Evolutionary conservation across 1,284 basidiomycete species (phyloP).

Genomic region (Schizophyllum commune): DNA sequence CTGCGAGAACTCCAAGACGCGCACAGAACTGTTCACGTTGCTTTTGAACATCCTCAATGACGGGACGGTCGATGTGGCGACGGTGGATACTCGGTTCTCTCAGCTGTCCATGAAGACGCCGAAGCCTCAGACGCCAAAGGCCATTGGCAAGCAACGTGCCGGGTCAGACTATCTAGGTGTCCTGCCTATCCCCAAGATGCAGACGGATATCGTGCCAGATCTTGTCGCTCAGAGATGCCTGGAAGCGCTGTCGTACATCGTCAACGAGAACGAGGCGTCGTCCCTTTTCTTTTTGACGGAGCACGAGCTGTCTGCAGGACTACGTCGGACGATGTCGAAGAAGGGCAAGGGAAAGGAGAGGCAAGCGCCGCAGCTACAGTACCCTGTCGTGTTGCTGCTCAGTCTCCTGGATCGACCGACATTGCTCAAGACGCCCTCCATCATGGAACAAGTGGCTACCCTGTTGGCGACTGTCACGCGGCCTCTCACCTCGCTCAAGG

Average conservation of each 20-base stretch:
- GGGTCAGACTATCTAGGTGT: conserved; percentile 44
- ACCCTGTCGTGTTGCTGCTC: conserved; percentile 84
- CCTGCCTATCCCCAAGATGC: conserved; percentile 53
- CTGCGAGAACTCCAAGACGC: conserved; percentile 91
- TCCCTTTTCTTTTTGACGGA: conserved; percentile 92
- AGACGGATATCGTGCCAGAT: conserved; percentile 82
- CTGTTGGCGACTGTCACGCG: conserved; percentile 83
- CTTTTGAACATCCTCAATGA: conserved; percentile 91
- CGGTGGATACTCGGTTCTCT: conserved; percentile 91
- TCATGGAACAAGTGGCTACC: conserved; percentile 87
- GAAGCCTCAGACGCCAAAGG: conserved; percentile 51
- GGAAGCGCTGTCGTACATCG: conserved; percentile 83
- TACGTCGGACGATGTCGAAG: conserved; percentile 61
- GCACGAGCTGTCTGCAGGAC: conserved; percentile 69
- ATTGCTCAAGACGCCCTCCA: conserved; percentile 77
- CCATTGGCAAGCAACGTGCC: conserved; percentile 62
- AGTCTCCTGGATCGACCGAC: conserved; percentile 80
- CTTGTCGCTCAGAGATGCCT: conserved; percentile 89
- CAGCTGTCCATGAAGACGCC: conserved; percentile 80
- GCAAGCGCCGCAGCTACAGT: conserved; percentile 72
- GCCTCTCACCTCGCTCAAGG: conserved; percentile 62
- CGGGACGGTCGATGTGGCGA: conserved; percentile 85
- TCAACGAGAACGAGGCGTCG: conserved; percentile 74
- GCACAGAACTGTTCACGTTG: conserved; percentile 89
- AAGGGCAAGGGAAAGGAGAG: conserved; percentile 95